Evolutionary conservation across 2,329 filamentous ascomycete species (phyloP).

Genomic region (Scedosporium minutisporum): DNA sequence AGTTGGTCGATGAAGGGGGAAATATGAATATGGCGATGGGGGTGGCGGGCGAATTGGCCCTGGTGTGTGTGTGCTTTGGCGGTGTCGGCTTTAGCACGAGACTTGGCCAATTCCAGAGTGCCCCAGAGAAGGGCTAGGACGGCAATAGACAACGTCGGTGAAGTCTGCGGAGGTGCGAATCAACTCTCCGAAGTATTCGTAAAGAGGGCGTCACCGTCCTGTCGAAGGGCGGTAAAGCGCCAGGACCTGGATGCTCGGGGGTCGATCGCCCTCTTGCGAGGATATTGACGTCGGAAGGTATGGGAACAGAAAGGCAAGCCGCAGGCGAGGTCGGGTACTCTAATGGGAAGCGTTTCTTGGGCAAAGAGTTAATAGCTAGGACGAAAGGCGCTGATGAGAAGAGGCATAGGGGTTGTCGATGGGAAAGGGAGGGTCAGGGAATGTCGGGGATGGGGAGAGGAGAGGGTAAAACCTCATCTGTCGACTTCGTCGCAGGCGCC

Average conservation of each 20-base stretch:
- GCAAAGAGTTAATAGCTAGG: neutral
- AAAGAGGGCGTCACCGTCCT: neutral
- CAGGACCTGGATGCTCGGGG: neutral
- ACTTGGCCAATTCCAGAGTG: neutral
- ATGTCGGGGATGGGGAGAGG: neutral
- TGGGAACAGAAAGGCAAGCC: neutral
- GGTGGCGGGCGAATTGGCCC: constrained; percentile 1
- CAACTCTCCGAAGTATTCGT: neutral
- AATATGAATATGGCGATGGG: neutral
- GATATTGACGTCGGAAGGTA: neutral
- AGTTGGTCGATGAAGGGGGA: neutral
- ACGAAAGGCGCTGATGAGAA: neutral
- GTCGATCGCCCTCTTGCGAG: neutral
- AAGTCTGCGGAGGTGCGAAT: neutral
- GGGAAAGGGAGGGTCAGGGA: neutral
- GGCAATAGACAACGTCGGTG: neutral
- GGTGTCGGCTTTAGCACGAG: constrained; percentile 4
- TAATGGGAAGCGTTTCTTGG: neutral
- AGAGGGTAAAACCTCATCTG: constrained; percentile 1
- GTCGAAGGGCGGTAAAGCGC: constrained; percentile 5
- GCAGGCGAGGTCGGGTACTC: neutral
- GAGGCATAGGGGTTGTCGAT: neutral
- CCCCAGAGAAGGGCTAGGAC: neutral
- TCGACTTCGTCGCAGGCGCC: constrained; percentile 5
- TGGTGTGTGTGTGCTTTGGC: neutral